phyloP scores from a whole-genome alignment of 2,329 filamentous ascomycete species.

The Aureobasidium sp. region DNA sequence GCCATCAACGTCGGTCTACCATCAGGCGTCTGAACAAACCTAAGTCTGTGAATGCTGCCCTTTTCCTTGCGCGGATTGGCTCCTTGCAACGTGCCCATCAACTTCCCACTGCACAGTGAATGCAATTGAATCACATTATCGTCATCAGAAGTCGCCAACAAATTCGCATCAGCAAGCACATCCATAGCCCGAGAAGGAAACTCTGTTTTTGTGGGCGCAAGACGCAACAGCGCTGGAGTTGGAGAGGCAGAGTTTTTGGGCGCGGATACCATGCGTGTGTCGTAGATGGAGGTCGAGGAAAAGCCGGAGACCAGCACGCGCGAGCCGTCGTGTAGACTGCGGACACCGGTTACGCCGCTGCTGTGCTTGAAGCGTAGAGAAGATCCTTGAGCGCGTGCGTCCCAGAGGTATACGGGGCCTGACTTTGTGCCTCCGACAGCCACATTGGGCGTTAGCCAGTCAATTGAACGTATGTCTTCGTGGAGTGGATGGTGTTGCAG shows the following conservation, averaged over 20 bases:
- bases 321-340: conserved; percentile 14
- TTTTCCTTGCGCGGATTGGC: neutral
- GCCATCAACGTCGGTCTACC: conserved; percentile 3
- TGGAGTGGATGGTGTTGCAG: neutral
- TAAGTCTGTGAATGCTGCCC: neutral
- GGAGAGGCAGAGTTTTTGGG: neutral
- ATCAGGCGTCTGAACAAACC: neutral
- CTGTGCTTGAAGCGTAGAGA: conserved; percentile 12
- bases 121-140: conserved; percentile 10
- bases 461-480: conserved; percentile 7
- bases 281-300: conserved; percentile 12
- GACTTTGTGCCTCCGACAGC: conserved; percentile 12
- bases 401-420: conserved; percentile 7
- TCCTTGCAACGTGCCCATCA: neutral
- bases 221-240: neutral
- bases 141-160: conserved; percentile 6
- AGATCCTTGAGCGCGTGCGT: conserved; percentile 1
- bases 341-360: conserved; percentile 7
- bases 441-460: conserved; percentile 17
- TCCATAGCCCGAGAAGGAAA: neutral
- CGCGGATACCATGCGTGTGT: conserved; percentile 11
- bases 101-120: conserved; percentile 7
- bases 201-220: neutral
- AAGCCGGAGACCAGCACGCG: conserved; percentile 12
- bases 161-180: neutral